Evolutionary conservation across 192 early-diverging fungal genomes (phyloP).

Genomic region (Kappamyces sp.): DNA sequence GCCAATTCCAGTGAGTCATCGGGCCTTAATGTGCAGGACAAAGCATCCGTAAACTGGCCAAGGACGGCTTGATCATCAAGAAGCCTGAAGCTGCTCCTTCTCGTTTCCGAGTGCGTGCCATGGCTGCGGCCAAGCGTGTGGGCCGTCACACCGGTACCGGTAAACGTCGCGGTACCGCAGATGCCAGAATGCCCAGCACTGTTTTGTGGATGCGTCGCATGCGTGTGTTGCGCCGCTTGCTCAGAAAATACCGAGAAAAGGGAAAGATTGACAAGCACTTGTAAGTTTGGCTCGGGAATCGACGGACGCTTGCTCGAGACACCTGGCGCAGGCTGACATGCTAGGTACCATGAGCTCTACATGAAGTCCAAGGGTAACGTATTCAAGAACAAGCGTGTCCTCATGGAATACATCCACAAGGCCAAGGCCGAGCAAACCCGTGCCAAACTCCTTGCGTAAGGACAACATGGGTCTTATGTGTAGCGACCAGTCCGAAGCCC

Average conservation of each 20-base stretch:
- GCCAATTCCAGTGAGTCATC: constrained; percentile 91
- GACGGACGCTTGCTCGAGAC: constrained; percentile 3
- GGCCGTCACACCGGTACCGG: constrained; percentile 94
- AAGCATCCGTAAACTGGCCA: constrained; percentile 94
- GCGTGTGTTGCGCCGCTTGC: constrained; percentile 90
- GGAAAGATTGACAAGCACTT: constrained; percentile 98
- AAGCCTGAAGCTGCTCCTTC: constrained; percentile 85
- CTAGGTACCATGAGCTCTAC: constrained; percentile 87
- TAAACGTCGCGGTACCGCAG: constrained; percentile 83
- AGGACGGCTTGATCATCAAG: constrained; percentile 94
- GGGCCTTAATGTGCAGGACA: constrained; percentile 51
- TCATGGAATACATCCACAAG: constrained; percentile 99
- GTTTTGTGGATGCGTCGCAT: constrained; percentile 98
- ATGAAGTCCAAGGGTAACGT: constrained; percentile 99
- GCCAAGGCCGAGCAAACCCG: constrained; percentile 97
- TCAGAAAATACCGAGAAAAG: constrained; percentile 95
- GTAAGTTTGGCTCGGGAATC: constrained; percentile 32
- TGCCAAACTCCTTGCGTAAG: constrained; percentile 72
- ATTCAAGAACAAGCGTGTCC: constrained; percentile 99
- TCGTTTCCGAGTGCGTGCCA: constrained; percentile 88
- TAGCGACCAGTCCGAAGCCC: constrained; percentile 94
- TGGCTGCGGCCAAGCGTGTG: constrained; percentile 87
- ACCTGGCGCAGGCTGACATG: constrained; percentile 2
- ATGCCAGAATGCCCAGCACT: constrained; percentile 93
- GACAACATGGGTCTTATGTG: constrained; percentile 14